Percentiles rank a stretch among this genome's conserved stretches.
Evolutionary conservation across 2,329 filamentous ascomycete genomes (phyloP).

Genomic region (Nakataea oryzae): DNA sequence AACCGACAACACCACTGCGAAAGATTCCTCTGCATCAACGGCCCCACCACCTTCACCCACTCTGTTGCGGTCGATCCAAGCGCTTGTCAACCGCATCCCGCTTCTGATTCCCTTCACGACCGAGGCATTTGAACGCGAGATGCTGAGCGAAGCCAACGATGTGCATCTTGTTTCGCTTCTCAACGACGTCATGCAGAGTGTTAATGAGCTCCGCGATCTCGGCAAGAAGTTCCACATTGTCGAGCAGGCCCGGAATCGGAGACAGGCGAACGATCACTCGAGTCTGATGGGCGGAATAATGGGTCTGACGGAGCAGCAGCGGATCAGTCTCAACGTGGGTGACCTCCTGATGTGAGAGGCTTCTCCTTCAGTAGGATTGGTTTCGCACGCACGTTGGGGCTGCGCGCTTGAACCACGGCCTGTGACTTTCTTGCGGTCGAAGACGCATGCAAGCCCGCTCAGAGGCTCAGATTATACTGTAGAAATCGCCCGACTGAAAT

Average conservation of each 20-base stretch:
- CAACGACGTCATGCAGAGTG: conserved; percentile 61
- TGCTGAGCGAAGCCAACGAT: conserved; percentile 71
- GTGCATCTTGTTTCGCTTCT: conserved; percentile 63
- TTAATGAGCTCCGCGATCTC: conserved; percentile 60
- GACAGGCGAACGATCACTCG: not conserved
- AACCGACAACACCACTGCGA: conserved; percentile 18
- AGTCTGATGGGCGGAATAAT: not conserved
- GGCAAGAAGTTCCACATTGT: conserved; percentile 63
- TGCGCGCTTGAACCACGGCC: no score
- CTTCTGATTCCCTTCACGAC: conserved; percentile 66
- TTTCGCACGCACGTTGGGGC: no score
- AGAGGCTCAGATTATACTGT: not conserved
- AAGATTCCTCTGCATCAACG: not conserved
- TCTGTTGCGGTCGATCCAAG: conserved; percentile 79
- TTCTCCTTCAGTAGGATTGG: no score
- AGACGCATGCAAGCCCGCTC: not conserved
- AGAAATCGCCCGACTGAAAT: not conserved
- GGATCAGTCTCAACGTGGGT: not conserved
- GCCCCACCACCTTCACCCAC: conserved; percentile 46
- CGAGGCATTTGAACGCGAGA: conserved; percentile 57
- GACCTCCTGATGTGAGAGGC: not conserved
- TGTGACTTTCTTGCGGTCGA: no score
- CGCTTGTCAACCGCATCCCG: conserved; percentile 72
- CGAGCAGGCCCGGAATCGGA: conserved; percentile 27
- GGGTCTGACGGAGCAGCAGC: not conserved